Base-by-base conservation (phyloP, 345 rosid genomes). In the Turnera subulata region DNA sequence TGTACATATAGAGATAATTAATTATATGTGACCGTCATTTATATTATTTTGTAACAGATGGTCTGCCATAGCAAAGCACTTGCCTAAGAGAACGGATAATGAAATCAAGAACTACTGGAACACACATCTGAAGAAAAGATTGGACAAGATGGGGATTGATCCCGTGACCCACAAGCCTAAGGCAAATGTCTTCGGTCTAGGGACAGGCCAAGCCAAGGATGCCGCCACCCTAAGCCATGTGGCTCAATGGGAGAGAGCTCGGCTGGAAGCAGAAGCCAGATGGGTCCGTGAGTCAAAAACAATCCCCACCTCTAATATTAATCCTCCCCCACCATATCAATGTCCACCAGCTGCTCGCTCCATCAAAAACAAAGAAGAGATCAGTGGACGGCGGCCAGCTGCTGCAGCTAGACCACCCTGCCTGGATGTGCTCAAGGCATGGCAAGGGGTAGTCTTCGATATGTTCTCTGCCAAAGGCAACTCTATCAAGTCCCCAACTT, bases 361-460 rank as follows among this genome's bases (percentile, higher is more conserved):
- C 55, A 10, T 2, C 55, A 11, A 29, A 51, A n/a, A n/a, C n/a
- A n/a, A n/a, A n/a, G n/a, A n/a, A n/a, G n/a, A n/a, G n/a, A n/a
- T n/a, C n/a, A n/a, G n/a, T n/a, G n/a, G n/a, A n/a, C n/a, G n/a
- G n/a, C n/a, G 29, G 13, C 1, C n/a, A n/a, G n/a, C 37, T 18
- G 33, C n/a, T n/a, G 14, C 6, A 51, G 39, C 48, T 55, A n/a
- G 79, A 47, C 70, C 78, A 3, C 76, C 46, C 46, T 79, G 84
- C 42, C 84, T 79, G 6, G 84, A 80, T 64, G 69, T 80, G 0
- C 71, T 76, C 43, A 76, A 62, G 61, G 80, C 72, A 1, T 72
- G 80, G 80, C 80, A 69, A 52, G 66, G 76, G 6, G 61, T 73
- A 0, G 74, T 73, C 6, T 57, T 67, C 25, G 68, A 71, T 3